These are phyloP conservation scores for Coemansia sp. DNA, from an alignment of 192 early-diverging fungal species.

Conservation along the genomic window DNA sequence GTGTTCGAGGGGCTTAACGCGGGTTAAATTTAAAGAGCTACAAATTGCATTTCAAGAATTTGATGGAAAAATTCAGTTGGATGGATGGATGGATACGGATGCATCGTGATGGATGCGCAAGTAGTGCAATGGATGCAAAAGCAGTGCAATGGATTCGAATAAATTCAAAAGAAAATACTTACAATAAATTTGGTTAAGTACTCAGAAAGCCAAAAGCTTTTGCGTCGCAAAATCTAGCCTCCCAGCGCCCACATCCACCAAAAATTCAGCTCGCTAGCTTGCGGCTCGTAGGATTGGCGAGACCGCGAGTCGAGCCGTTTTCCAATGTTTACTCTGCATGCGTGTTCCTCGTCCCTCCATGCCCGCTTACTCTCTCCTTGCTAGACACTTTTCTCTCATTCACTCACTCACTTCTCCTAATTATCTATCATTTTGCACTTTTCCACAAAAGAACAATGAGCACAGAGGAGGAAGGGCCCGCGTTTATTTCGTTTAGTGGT, in stretches of 20 bases:
- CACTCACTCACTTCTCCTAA: neutral
- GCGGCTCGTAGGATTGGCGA: neutral
- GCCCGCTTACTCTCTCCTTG: neutral
- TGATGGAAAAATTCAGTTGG: neutral
- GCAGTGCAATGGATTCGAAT: neutral
- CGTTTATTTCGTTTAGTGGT: conserved; percentile 53
- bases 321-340: neutral
- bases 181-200: conserved; percentile 3
- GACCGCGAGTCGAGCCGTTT: conserved; percentile 3
- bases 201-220: neutral
- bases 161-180: neutral
- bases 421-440: neutral
- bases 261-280: neutral
- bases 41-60: conserved; percentile 4
- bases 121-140: neutral
- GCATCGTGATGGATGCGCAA: conserved; percentile 1
- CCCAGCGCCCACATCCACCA: neutral
- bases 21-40: conserved; percentile 50
- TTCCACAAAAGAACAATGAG: conserved; percentile 3
- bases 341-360: neutral
- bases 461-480: conserved; percentile 55
- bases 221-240: neutral
- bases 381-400: neutral
- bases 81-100: conserved; percentile 12
- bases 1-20: conserved; percentile 51